phyloP scores from a whole-genome alignment of 345 rosid genomes.

The Pugionium cornutum region DNA sequence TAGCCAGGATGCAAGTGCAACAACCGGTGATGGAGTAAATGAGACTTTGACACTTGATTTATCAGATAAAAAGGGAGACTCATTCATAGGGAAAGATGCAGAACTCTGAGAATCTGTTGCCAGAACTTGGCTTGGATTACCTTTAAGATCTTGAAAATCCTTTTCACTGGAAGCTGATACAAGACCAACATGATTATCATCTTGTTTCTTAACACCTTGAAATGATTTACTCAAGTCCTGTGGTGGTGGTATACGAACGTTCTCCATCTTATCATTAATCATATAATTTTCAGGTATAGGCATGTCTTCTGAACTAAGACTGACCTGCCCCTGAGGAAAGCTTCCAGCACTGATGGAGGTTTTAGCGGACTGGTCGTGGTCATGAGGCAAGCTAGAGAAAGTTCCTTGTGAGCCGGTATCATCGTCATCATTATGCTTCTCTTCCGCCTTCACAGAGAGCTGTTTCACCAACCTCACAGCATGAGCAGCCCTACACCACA shows the following conservation, averaged over 20 bases:
- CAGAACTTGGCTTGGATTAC: conserved; percentile 43
- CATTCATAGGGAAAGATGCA: conserved; percentile 52
- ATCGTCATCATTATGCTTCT: conserved; percentile 74
- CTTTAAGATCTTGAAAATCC: conserved; percentile 46
- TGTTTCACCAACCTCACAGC: conserved; percentile 84
- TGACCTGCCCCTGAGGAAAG: conserved; percentile 82
- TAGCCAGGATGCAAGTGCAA: conserved; percentile 87
- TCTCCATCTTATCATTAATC: conserved; percentile 53
- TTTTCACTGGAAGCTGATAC: conserved; percentile 59
- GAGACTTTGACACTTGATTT: conserved; percentile 66
- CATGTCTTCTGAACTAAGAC: conserved; percentile 83
- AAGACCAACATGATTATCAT: conserved; percentile 51
- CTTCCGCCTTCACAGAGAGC: conserved; percentile 73
- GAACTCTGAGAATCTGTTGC: conserved; percentile 69
- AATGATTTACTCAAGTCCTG: conserved; percentile 54
- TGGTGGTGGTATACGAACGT: conserved; percentile 42
- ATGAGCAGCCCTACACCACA: conserved; percentile 74
- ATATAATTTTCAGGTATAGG: conserved; percentile 46
- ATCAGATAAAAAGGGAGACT: conserved; percentile 84
- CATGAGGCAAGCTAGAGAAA: conserved; percentile 81
- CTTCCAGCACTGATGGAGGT: conserved; percentile 87
- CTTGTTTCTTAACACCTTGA: conserved; percentile 52
- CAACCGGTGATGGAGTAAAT: conserved; percentile 60
- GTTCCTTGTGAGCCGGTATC: conserved; percentile 82
- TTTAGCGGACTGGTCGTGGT: conserved; percentile 74